Base-by-base conservation (phyloP, 2,329 filamentous ascomycete genomes). In the Aspergillus sp. region DNA sequence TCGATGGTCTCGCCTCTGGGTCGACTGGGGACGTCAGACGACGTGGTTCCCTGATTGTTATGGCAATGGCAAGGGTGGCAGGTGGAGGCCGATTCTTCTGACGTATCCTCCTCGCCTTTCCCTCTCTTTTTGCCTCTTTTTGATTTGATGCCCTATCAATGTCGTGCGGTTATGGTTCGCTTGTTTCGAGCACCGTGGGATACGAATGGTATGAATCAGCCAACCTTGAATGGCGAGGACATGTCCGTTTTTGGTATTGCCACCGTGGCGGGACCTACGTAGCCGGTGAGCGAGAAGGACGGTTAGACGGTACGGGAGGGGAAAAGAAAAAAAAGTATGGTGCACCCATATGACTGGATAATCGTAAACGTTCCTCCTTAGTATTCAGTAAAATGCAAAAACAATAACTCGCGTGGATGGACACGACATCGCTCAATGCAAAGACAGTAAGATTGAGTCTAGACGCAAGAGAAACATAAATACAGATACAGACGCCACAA, bases 401-500 rank as follows among this genome's bases (percentile, higher is more conserved):
- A 30, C 26, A 30, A 30, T 30, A 9, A 30, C 26, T 24, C 24
- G 8, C 26, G 8, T 30, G 9, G 26, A 30, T 30, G 9, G 26
- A 36, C 15, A 36, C 13, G 34, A n/a, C 34, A 36, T 36, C 12
- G 56, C 56, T 55, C 54, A 56, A 49, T 47, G 41, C 34, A 41
- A 48, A 44, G 47, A 22, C 9, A 34, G 48, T 45, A 48, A 43
- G 50, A 57, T 59, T 60, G 54, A 58, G 22, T 57, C 53, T 62
- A 61, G 30, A 64, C 45, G 52, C 53, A 53, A 38, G 39, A 53
- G 48, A 51, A 30, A 30, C 26, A 30, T 63, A 60, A 55, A 64
- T 63, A 66, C 62, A 65, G 56, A 56, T 59, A 53, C 59, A 57
- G 58, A 68, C 62, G 58, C 60, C 60, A 57, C 61, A 62, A 58